Percentiles rank a stretch among this genome's conserved stretches.
phyloP scores from a whole-genome alignment of 108 stramenopile genomes.

The Cyclostephanos tholiformis region DNA sequence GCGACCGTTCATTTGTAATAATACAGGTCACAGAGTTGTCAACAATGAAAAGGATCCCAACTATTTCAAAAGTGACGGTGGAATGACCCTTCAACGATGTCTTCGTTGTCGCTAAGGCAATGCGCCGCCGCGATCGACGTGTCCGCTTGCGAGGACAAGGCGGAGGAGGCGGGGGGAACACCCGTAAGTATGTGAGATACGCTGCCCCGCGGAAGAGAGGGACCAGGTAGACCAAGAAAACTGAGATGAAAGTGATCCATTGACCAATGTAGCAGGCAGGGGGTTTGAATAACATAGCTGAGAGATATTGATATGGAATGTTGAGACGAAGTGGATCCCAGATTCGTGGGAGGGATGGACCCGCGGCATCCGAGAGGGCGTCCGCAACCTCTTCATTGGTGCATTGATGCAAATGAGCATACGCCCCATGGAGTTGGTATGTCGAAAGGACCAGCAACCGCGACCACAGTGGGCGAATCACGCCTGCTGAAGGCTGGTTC shows the following conservation, averaged over 20 bases:
- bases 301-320: not conserved
- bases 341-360: not conserved
- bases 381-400: not conserved
- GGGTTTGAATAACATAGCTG: not conserved
- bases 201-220: not conserved
- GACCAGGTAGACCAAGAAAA: not conserved
- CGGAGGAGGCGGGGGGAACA: not conserved
- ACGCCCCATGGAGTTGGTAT: not conserved
- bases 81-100: not conserved
- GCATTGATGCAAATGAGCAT: not conserved
- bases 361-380: not conserved
- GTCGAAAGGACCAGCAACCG: not conserved
- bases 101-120: not conserved
- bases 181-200: not conserved
- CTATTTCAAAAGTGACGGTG: slow-evolving; percentile 1
- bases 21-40: slow-evolving; percentile 1
- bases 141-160: not conserved
- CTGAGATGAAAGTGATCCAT: not conserved
- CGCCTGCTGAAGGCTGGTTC: too few relatives aligned
- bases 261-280: not conserved
- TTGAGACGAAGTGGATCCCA: not conserved
- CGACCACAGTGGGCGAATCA: not conserved
- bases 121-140: not conserved
- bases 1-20: not conserved
- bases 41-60: not conserved